These are phyloP conservation scores for Arbutus unedo DNA, from an alignment of 148 eudicot genomes.

Conservation along the genomic window DNA sequence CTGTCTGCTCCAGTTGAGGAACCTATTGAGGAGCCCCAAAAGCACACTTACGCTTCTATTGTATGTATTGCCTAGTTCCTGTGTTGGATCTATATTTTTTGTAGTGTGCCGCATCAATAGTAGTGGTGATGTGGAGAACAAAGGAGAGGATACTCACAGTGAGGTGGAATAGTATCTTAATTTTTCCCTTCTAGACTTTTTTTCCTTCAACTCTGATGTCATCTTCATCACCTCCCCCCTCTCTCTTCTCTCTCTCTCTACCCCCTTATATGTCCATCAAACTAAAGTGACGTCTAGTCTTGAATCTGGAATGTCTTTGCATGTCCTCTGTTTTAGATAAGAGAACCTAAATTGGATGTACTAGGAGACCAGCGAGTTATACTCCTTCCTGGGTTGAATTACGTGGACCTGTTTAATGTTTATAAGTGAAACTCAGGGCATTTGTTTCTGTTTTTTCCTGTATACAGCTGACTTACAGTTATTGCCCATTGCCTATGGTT, in stretches of 20 bases:
- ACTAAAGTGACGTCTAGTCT: not conserved
- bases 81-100: not conserved
- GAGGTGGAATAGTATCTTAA: no score
- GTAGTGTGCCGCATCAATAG: not conserved
- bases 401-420: no score
- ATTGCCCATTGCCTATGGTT: not conserved
- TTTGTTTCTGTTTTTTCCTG: not conserved
- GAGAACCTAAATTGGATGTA: not conserved
- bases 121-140: not conserved
- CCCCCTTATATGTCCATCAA: no score
- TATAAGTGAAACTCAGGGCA: not conserved
- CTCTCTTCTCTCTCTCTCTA: no score
- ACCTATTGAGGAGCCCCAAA: conserved; percentile 70
- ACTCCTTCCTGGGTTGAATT: no score
- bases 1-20: conserved; percentile 55
- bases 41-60: conserved; percentile 96
- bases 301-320: not conserved
- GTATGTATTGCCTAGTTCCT: conserved; percentile 44
- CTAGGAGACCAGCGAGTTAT: not conserved
- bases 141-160: not conserved
- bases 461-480: not conserved
- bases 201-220: no score
- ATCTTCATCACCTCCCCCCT: no score
- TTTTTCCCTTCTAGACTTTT: no score
- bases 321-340: not conserved